Evolutionary conservation across 768 basidiomycete genomes (phyloP).

Genomic region (Tulasnella sp.): DNA sequence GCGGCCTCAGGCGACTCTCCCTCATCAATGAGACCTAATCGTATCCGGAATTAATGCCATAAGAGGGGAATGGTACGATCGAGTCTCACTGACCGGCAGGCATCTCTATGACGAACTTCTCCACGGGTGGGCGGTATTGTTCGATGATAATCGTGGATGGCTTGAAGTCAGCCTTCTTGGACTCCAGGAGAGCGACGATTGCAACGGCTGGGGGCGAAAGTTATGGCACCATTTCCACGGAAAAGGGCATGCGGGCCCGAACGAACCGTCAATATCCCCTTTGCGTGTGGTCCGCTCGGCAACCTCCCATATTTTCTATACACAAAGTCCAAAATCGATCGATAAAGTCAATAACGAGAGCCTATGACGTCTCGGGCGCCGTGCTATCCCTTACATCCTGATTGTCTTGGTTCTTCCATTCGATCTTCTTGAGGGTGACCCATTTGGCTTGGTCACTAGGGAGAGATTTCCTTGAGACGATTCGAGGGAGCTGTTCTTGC

Average conservation of each 20-base stretch:
- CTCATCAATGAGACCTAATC: constrained; percentile 74
- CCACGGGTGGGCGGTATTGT: constrained; percentile 87
- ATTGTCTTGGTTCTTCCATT: constrained; percentile 74
- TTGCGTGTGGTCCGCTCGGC: constrained; percentile 78
- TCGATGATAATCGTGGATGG: constrained; percentile 81
- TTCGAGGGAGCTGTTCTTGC: constrained; percentile 42
- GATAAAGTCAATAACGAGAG: not conserved
- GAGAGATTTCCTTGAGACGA: constrained; percentile 45
- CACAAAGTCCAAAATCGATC: constrained; percentile 1
- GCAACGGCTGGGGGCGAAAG: constrained; percentile 62
- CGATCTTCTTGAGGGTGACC: constrained; percentile 77
- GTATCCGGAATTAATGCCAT: constrained; percentile 28
- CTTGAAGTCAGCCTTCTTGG: constrained; percentile 66
- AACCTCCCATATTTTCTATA: constrained; percentile 80
- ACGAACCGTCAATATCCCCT: constrained; percentile 73
- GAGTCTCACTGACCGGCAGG: constrained; percentile 49
- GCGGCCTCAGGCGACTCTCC: constrained; percentile 76
- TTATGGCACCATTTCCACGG: not conserved
- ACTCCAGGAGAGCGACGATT: constrained; percentile 73
- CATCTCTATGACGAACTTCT: constrained; percentile 66
- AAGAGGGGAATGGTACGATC: not conserved
- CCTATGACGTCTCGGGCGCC: not conserved
- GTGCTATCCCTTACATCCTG: constrained; percentile 51
- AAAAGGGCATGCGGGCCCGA: not conserved
- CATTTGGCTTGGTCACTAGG: constrained; percentile 55